A percentile compares a stretch with the other conserved stretches of the same genome.
Evolutionary conservation across 148 eudicot species (phyloP).

Genomic region (Fagopyrum esculentum): DNA sequence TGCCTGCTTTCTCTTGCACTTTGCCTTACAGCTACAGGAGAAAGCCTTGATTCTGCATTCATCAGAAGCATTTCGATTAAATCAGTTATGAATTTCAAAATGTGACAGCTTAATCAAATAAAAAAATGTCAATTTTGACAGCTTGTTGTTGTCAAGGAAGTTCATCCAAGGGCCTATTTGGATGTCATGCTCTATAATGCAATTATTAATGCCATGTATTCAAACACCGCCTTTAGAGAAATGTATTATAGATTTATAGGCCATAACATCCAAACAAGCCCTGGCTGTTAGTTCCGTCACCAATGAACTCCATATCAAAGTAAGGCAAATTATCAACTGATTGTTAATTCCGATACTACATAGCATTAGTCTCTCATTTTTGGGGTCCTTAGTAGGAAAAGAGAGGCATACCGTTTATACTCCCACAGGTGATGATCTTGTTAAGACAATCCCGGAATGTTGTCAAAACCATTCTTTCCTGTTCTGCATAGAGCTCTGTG

Average conservation of each 20-base stretch:
- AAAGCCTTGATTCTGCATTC: conserved; percentile 31
- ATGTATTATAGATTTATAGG: no score
- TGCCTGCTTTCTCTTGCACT: conserved; percentile 14
- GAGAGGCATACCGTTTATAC: conserved; percentile 36
- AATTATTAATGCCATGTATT: no score
- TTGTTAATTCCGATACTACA: background rate
- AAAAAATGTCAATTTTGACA: background rate
- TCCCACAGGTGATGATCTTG: conserved; percentile 39
- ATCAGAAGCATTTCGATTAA: background rate
- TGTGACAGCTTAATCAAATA: background rate
- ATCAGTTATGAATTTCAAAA: background rate
- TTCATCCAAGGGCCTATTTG: background rate
- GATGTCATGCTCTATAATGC: background rate
- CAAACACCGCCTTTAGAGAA: no score
- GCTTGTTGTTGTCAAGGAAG: background rate
- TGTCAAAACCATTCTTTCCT: conserved; percentile 42
- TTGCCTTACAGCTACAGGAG: conserved; percentile 20
- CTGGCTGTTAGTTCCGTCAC: no score
- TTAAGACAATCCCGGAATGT: conserved; percentile 39
- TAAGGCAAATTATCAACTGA: background rate
- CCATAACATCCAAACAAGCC: no score
- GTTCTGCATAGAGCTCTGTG: conserved; percentile 38
- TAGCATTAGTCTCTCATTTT: background rate
- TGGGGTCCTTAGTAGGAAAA: background rate
- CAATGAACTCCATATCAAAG: background rate